phyloP scores from a whole-genome alignment of 208 protist species.

The Trypanosoma mega region DNA sequence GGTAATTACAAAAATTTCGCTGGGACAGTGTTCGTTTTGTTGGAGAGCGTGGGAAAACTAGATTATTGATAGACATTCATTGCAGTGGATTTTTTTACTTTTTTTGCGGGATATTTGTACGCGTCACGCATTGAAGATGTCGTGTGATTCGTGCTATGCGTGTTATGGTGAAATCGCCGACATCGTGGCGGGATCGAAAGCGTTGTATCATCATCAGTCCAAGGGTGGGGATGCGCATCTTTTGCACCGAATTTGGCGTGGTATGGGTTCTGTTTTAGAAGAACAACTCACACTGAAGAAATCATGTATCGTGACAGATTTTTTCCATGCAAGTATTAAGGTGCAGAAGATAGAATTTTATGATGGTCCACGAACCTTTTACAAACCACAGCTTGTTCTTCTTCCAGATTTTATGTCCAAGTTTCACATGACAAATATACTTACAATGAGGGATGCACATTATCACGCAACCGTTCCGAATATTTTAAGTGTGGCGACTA shows the following conservation, averaged over 20 bases:
- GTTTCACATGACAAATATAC: slow-evolving; percentile 74
- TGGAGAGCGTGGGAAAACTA: too few relatives aligned
- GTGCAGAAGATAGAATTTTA: slow-evolving; percentile 57
- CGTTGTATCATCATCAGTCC: slow-evolving; percentile 63
- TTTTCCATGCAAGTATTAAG: slow-evolving; percentile 84
- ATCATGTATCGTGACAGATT: slow-evolving; percentile 69
- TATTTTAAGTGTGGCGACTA: slow-evolving; percentile 41
- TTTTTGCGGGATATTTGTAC: background rate
- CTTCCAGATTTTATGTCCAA: slow-evolving; percentile 84
- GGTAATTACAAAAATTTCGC: too few relatives aligned
- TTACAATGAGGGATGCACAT: slow-evolving; percentile 72
- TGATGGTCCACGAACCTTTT: slow-evolving; percentile 41
- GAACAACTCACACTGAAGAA: slow-evolving; percentile 59
- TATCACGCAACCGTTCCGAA: slow-evolving; percentile 71
- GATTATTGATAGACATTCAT: too few relatives aligned
- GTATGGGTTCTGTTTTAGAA: slow-evolving; percentile 53
- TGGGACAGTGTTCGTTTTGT: too few relatives aligned
- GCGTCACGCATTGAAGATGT: slow-evolving; percentile 1
- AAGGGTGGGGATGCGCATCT: slow-evolving; percentile 54
- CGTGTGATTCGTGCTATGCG: slow-evolving; percentile 47
- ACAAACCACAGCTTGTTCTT: slow-evolving; percentile 84
- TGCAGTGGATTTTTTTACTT: background rate
- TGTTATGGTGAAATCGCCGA: slow-evolving; percentile 82
- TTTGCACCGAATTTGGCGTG: slow-evolving; percentile 72
- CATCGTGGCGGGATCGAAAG: slow-evolving; percentile 47